Evolutionary conservation across 2,329 filamentous ascomycete species (phyloP).

Genomic region (Orbilia brochopaga): DNA sequence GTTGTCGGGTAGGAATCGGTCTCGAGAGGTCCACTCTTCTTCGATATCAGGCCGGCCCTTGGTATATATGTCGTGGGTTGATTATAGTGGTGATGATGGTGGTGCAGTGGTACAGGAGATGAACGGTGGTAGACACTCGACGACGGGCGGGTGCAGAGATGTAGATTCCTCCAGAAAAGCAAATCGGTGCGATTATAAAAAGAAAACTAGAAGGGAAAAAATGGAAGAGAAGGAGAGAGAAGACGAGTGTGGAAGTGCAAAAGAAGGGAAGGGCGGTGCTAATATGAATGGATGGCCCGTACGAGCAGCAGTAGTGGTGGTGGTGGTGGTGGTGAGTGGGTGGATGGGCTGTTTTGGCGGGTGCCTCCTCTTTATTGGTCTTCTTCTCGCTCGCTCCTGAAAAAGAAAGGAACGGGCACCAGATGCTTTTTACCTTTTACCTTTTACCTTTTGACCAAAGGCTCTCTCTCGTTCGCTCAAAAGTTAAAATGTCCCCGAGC

Average conservation of each 20-base stretch:
- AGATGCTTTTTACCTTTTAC: slow-evolving; percentile 46
- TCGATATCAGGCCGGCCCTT: slow-evolving; percentile 23
- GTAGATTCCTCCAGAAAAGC: background rate
- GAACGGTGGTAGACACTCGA: background rate
- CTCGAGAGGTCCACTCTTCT: slow-evolving; percentile 50
- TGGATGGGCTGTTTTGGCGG: too few relatives aligned
- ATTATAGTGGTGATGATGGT: background rate
- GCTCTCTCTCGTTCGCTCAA: slow-evolving; percentile 1
- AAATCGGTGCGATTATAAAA: slow-evolving; percentile 12
- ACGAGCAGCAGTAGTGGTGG: background rate
- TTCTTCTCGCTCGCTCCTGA: background rate
- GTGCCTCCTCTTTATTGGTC: slow-evolving; percentile 1
- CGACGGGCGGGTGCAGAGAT: background rate
- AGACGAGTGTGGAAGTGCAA: too few relatives aligned
- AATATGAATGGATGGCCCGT: background rate
- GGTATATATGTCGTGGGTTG: slow-evolving; percentile 4
- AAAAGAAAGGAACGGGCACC: slow-evolving; percentile 33
- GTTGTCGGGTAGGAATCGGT: background rate
- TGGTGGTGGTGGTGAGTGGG: background rate
- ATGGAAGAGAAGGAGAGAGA: too few relatives aligned
- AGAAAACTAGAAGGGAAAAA: background rate
- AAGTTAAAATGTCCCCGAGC: slow-evolving; percentile 44
- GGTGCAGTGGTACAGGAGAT: background rate
- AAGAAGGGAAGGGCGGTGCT: too few relatives aligned
- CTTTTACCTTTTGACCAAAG: background rate